Percentiles rank a stretch among this genome's conserved stretches.
Conservation (phyloP, 2,329 filamentous ascomycete species). For the Sporothrix humicola region DNA sequence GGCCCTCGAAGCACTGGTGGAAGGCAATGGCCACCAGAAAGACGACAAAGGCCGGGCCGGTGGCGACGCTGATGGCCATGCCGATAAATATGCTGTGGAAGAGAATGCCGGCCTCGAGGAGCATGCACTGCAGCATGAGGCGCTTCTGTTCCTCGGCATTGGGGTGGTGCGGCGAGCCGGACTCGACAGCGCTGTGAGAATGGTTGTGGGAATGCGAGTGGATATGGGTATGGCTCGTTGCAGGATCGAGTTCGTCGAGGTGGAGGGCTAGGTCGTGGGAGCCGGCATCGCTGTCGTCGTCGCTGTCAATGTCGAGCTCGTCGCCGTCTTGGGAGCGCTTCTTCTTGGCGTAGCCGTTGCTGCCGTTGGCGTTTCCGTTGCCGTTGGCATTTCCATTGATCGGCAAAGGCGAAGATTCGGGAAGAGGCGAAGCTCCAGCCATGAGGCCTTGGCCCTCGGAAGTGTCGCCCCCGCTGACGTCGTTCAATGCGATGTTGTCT, state of each 20-base stretch:
- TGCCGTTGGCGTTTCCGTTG: conserved; percentile 28
- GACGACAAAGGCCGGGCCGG: conserved; percentile 77
- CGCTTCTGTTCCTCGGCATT: conserved; percentile 66
- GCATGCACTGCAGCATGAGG: conserved; percentile 75
- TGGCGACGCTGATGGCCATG: conserved; percentile 83
- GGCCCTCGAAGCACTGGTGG: conserved; percentile 87
- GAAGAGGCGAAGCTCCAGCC: conserved; percentile 63
- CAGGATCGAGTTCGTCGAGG: conserved; percentile 62
- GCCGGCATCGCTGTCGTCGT: conserved; percentile 56
- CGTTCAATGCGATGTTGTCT: conserved; percentile 56
- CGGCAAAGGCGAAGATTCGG: conserved; percentile 56
- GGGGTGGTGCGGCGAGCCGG: conserved; percentile 40
- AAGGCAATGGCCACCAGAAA: conserved; percentile 82
- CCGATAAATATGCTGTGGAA: conserved; percentile 83
- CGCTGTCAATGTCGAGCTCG: conserved; percentile 42
- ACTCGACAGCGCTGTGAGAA: conserved; percentile 35
- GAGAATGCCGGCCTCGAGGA: conserved; percentile 82
- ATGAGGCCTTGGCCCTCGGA: conserved; percentile 55
- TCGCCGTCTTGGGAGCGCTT: not conserved
- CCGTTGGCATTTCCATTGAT: conserved; percentile 38
- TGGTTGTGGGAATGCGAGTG: not conserved
- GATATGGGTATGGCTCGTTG: conserved; percentile 35
- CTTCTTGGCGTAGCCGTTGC: conserved; percentile 13
- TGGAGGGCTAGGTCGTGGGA: conserved; percentile 60
- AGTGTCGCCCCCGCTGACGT: conserved; percentile 53